Evolutionary conservation across 2,329 filamentous ascomycete genomes (phyloP), one percentile per base, ranked within the genome.

Genomic region (Cladosporium sp.): DNA sequence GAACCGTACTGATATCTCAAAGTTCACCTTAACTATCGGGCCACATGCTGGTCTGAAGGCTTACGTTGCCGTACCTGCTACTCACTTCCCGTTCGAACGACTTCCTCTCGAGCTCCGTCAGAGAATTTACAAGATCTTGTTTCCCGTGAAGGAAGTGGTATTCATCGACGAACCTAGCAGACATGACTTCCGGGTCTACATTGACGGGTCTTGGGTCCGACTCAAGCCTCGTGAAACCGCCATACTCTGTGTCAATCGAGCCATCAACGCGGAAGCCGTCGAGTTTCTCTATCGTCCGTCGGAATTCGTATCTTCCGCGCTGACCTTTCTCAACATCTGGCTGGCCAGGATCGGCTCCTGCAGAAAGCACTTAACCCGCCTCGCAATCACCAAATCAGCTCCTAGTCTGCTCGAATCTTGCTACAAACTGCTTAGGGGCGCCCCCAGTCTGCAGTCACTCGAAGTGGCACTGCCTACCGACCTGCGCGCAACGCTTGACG

Each of bases 61-160:
- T 13, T 22, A 22, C 19, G 19, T 22, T 19, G 17, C 19, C 13
- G 28, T 3, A 13, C 17, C 4, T 37, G 32, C 47, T 36, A 37
- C 47, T 2, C 24, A 25, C 20, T 52, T 52, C 22, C 22, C 24
- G 8, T 52, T 52, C n/a, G 5, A 17, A 8, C 22, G 24, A 34
- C 49, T 52, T 13, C 49, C 49, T 12, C 24, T 34, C 20, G 49
- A 52, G 36, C 22, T 52, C 4, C 49, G 49, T 25, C 49, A 42
- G 36, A 19, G 13, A 0, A 40, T 52, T 13, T 52, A 40, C 49
- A 52, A 42, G 22, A 10, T 52, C 8, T 15, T 52, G 8, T 28
- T 52, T 12, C 32, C 48, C 3, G 10, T 3, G 4, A 20, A 7
- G 19, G 35, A 17, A 4, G 35, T 37, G 4, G n/a, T 17, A 12